Evolutionary conservation across 352 stramenopile genomes (phyloP).

Genomic region (Pythium oligandrum): DNA sequence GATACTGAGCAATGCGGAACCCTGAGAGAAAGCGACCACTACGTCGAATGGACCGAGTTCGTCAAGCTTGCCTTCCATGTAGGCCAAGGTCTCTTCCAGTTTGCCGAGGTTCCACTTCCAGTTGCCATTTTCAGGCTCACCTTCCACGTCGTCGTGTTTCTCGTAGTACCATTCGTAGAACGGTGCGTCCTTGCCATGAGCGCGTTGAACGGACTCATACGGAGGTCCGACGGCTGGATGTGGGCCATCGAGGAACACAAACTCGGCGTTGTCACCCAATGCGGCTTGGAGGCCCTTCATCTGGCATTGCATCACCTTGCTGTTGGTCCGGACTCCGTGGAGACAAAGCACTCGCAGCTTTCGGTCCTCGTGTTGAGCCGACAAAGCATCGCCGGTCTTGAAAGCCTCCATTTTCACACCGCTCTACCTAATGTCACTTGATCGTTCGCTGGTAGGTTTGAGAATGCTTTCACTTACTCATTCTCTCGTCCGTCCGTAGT

Average conservation of each 20-base stretch:
- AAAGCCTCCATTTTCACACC: too few species aligned
- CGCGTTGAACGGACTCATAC: constrained; percentile 1
- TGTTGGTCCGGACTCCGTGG: constrained; percentile 3
- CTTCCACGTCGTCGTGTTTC: constrained; percentile 1
- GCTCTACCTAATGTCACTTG: too few species aligned
- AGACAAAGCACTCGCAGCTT: constrained; percentile 2
- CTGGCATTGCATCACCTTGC: neutral
- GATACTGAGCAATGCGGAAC: constrained; percentile 55
- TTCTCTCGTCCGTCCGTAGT: too few species aligned
- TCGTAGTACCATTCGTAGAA: constrained; percentile 1
- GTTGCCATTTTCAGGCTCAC: neutral
- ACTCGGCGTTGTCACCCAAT: constrained; percentile 2
- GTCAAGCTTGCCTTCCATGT: constrained; percentile 50
- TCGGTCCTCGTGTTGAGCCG: too few species aligned
- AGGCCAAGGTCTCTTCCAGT: constrained; percentile 40
- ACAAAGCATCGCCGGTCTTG: too few species aligned
- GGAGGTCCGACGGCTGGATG: neutral
- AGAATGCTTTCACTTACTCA: too few species aligned
- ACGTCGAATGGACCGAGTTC: constrained; percentile 69
- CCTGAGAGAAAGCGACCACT: constrained; percentile 77
- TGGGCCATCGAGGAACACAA: constrained; percentile 1
- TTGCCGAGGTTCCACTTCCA: constrained; percentile 4
- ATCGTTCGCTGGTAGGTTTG: too few species aligned
- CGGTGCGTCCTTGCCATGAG: neutral
- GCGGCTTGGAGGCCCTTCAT: constrained; percentile 3